Percentiles rank a stretch among this genome's conserved stretches.
Conservation (phyloP, 2,329 filamentous ascomycete genomes). For the Stemphylium beticola region DNA sequence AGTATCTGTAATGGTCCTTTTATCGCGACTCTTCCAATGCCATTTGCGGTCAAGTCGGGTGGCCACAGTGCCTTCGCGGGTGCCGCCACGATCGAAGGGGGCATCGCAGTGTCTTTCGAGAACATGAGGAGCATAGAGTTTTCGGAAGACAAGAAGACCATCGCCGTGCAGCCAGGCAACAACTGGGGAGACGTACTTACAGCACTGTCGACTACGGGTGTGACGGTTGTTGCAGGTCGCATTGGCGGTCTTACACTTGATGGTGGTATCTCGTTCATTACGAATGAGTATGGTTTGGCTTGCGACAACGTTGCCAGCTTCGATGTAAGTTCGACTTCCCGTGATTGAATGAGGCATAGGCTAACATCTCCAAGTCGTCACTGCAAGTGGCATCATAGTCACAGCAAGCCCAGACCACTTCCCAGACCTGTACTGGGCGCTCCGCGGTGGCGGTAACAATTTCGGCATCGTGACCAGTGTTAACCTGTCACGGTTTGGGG, state of each 20-base stretch:
- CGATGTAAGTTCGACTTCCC: background rate
- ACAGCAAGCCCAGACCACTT: conserved; percentile 11
- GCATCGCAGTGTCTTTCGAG: conserved; percentile 52
- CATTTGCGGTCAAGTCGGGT: conserved; percentile 53
- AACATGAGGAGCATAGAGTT: conserved; percentile 37
- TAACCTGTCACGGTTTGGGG: no score
- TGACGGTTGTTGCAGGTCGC: conserved; percentile 37
- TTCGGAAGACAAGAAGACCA: conserved; percentile 30
- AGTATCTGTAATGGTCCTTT: conserved; percentile 20
- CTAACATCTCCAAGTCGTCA: conserved; percentile 32
- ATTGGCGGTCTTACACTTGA: conserved; percentile 41
- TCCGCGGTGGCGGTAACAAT: no score
- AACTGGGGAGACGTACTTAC: conserved; percentile 42
- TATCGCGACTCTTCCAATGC: conserved; percentile 25
- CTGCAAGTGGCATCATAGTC: conserved; percentile 39
- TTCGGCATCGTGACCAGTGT: conserved; percentile 30
- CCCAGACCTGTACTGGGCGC: conserved; percentile 36
- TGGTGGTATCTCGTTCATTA: conserved; percentile 29
- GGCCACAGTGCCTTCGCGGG: conserved; percentile 50
- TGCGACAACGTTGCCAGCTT: conserved; percentile 32
- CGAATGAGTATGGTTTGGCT: conserved; percentile 20
- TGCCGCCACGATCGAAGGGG: conserved; percentile 50
- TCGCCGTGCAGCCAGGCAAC: conserved; percentile 40
- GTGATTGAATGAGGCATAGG: accelerated
- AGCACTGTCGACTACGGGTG: conserved; percentile 22